These are phyloP conservation scores for Lenzites betulinus DNA, from an alignment of 768 basidiomycete species.

Conservation along the genomic window DNA sequence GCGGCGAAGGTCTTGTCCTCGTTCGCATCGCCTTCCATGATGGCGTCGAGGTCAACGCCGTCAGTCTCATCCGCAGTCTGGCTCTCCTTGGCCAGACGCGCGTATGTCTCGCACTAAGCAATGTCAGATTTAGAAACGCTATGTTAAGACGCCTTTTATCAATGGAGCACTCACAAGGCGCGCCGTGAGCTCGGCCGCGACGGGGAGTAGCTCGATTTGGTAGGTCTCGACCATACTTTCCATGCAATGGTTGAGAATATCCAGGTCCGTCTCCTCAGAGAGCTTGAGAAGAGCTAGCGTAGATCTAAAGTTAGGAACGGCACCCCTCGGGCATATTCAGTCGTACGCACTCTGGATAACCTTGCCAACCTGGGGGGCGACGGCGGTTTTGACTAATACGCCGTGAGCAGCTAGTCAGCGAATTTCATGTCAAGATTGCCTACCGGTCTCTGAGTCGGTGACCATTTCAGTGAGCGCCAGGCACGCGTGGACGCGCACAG, in stretches of 20 bases:
- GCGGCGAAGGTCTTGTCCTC: constrained; percentile 88
- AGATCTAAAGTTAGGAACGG: background rate
- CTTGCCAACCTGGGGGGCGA: constrained; percentile 79
- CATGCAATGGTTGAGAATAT: constrained; percentile 81
- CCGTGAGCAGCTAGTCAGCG: background rate
- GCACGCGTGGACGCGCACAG: constrained; percentile 83
- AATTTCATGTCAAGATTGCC: constrained; percentile 17
- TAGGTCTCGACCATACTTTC: constrained; percentile 86
- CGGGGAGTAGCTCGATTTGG: constrained; percentile 81
- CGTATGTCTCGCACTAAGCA: constrained; percentile 75
- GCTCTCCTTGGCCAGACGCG: constrained; percentile 74
- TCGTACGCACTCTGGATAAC: constrained; percentile 72
- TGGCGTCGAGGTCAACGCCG: constrained; percentile 55
- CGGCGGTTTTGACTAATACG: constrained; percentile 59
- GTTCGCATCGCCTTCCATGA: constrained; percentile 54
- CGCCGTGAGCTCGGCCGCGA: constrained; percentile 77
- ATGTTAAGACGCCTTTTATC: background rate
- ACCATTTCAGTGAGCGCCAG: constrained; percentile 81
- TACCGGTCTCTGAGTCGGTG: constrained; percentile 61
- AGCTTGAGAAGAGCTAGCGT: constrained; percentile 77
- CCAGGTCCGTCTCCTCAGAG: constrained; percentile 89
- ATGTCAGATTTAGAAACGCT: background rate
- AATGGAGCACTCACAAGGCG: constrained; percentile 63
- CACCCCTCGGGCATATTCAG: background rate
- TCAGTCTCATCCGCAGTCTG: constrained; percentile 52